Percentiles rank a stretch among this genome's conserved stretches.
Evolutionary conservation across 2,329 filamentous ascomycete species (phyloP).

Genomic region (Fusarium luffae): DNA sequence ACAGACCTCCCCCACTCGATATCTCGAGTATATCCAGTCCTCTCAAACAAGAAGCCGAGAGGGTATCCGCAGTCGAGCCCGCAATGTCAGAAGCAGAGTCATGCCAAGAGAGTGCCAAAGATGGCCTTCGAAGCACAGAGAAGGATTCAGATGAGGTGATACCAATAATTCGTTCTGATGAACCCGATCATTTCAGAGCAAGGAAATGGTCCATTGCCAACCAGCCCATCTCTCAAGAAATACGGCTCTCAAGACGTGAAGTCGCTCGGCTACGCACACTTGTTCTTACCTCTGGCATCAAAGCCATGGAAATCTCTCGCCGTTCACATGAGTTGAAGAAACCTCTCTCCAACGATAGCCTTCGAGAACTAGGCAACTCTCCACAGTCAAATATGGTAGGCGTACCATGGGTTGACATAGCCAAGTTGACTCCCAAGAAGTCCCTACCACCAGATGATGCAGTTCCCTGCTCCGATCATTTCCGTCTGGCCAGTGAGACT

Average conservation of each 20-base stretch:
- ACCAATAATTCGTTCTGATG: constrained; percentile 43
- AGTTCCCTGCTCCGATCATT: constrained; percentile 58
- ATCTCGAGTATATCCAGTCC: constrained; percentile 56
- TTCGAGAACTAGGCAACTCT: constrained; percentile 37
- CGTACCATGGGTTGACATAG: constrained; percentile 57
- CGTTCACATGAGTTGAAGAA: constrained; percentile 65
- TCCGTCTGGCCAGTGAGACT: constrained; percentile 64
- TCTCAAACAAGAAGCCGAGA: constrained; percentile 45
- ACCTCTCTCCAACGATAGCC: constrained; percentile 46
- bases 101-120: constrained; percentile 44
- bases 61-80: constrained; percentile 41
- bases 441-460: constrained; percentile 49
- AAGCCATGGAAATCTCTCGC: constrained; percentile 82
- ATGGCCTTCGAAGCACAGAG: constrained; percentile 49
- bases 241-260: constrained; percentile 72
- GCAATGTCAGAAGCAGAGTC: constrained; percentile 56
- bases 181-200: constrained; percentile 42
- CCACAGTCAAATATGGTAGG: constrained; percentile 36
- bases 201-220: constrained; percentile 66
- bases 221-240: constrained; percentile 52
- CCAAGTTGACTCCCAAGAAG: constrained; percentile 53
- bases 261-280: constrained; percentile 81
- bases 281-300: constrained; percentile 86
- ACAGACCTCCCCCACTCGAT: constrained; percentile 63
- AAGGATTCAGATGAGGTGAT: constrained; percentile 51